Percentiles rank a stretch among this genome's conserved stretches.
Conservation (phyloP, 1,284 basidiomycete species). For the Taiwanofungus camphoratus region DNA sequence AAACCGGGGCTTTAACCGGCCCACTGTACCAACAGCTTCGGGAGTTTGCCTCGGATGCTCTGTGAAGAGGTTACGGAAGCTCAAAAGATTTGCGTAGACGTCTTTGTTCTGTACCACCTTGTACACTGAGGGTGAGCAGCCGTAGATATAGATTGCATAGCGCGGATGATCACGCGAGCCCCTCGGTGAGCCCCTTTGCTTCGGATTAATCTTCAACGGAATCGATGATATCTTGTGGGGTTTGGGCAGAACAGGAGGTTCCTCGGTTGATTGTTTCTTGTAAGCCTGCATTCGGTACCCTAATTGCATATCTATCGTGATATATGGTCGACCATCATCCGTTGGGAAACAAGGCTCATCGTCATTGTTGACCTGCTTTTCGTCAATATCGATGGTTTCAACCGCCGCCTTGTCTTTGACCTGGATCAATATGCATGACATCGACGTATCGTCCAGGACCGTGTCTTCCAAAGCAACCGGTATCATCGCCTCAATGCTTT, state of each 20-base stretch:
- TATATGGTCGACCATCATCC: slow-evolving; percentile 5
- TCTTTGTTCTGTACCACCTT: not conserved
- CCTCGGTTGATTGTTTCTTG: not conserved
- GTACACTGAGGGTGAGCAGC: slow-evolving; percentile 1
- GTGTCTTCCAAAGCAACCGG: slow-evolving; percentile 6
- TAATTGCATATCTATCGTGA: slow-evolving; percentile 9
- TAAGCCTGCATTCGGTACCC: not conserved
- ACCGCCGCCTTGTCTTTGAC: slow-evolving; percentile 1
- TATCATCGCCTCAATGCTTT: slow-evolving; percentile 6
- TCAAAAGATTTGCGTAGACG: not conserved
- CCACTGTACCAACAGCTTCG: no score
- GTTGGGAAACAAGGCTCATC: not conserved
- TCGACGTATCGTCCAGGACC: not conserved
- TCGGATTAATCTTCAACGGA: not conserved
- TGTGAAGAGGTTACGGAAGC: not conserved
- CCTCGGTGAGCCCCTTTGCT: not conserved
- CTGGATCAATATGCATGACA: slow-evolving; percentile 10
- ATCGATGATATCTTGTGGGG: not conserved
- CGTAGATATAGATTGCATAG: not conserved
- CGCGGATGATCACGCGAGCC: not conserved
- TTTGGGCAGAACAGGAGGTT: not conserved
- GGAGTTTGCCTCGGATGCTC: not conserved
- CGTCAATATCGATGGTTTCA: not conserved
- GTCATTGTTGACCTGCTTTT: not conserved
- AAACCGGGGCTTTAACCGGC: no score